Conservation (phyloP, 2,329 filamentous ascomycete genomes). For the Diaporthe velutina region DNA sequence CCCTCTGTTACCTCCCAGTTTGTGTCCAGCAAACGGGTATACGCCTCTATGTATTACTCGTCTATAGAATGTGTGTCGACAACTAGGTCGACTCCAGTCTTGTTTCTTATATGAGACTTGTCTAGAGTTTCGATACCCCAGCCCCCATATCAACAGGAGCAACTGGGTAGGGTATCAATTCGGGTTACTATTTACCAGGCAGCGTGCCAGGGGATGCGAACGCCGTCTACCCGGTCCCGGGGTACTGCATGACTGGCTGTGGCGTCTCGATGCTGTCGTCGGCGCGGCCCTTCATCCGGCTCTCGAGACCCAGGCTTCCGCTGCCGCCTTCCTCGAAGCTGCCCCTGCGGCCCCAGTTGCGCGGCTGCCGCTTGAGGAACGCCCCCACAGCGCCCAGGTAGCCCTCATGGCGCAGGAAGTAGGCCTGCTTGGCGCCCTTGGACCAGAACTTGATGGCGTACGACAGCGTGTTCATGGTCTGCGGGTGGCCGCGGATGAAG, state of each 20-base stretch:
- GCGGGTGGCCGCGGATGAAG: constrained; percentile 94
- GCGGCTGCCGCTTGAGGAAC: constrained; percentile 90
- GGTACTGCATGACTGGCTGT: constrained; percentile 32
- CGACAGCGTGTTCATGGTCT: constrained; percentile 97
- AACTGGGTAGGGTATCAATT: neutral
- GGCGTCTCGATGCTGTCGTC: constrained; percentile 30
- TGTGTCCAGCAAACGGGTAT: neutral
- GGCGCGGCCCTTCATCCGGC: constrained; percentile 44
- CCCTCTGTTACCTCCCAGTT: neutral
- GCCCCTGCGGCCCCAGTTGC: constrained; percentile 88
- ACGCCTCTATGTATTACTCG: no score
- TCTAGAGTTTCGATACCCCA: no score
- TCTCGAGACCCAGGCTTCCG: constrained; percentile 44
- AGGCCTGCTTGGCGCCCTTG: constrained; percentile 92
- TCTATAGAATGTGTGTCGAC: neutral
- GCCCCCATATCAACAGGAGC: neutral
- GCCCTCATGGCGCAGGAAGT: constrained; percentile 95
- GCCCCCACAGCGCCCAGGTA: constrained; percentile 95
- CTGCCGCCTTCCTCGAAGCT: constrained; percentile 72
- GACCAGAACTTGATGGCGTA: constrained; percentile 98
- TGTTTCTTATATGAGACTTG: neutral
- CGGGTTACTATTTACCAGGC: neutral
- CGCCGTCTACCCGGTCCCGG: constrained; percentile 20
- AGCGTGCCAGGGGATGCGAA: constrained; percentile 16
- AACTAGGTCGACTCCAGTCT: no score